Base-by-base conservation (phyloP, 495 filamentous ascomycete species). In the Aspergillus mulundensis region DNA sequence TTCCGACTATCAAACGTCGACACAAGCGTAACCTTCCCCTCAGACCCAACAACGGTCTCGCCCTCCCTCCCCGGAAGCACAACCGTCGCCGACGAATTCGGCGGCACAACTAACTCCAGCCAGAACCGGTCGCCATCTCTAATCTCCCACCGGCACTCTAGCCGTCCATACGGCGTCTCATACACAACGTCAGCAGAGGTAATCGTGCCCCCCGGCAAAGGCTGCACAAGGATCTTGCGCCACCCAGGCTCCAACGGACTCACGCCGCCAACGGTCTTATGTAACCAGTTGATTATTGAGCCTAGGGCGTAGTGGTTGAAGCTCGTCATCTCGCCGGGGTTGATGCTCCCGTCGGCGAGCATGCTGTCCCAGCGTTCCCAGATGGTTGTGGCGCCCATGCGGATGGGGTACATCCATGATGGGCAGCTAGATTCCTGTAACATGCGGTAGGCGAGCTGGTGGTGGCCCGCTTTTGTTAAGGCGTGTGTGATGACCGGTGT, bases 281-380 rank as follows among this genome's bases (percentile, higher is more conserved):
- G 69, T 7, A 71, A 60, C 66, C 66, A 71, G 32, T 66, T 61
- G 32, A 58, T 49, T 8, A 80, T 69, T 1, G 71, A 67, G 2
- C 77, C 78, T 6, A 81, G 59, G 0, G 77, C 75, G 53, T 81
- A 79, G 53, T n/a, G n/a, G n/a, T n/a, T n/a, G n/a, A n/a, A n/a
- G n/a, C n/a, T n/a, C n/a, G n/a, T n/a, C n/a, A n/a, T 83, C 23
- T 69, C 49, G 0, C 78, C 79, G 0, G 76, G 72, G 54, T 84
- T 83, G 38, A 83, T 66, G 1, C 65, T 66, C 3, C 80, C 79
- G 56, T 83, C 70, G 0, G 76, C 72, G 3, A 79, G 65, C 58
- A 84, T 73, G 25, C 70, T 75, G 54, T 84, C 75, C 81, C 81
- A 83, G 8, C 81, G 69, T 63, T 84, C 81, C 81, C 79, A 83